Percentiles rank a stretch among this genome's conserved stretches.
Evolutionary conservation across 2,329 filamentous ascomycete genomes (phyloP).

Genomic region (Macrophomina phaseolina): DNA sequence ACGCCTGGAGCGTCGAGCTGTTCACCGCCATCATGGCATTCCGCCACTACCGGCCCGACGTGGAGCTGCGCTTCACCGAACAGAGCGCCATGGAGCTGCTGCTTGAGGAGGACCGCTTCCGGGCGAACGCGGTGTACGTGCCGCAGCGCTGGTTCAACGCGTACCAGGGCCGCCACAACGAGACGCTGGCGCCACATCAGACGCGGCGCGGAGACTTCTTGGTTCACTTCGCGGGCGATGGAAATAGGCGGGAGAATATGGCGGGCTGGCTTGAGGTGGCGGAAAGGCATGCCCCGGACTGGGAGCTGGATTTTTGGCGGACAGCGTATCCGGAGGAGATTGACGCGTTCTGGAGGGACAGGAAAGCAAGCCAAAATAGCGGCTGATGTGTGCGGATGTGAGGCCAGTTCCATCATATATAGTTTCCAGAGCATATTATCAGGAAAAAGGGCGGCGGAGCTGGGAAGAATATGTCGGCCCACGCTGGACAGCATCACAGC

Average conservation of each 20-base stretch:
- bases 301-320: slow-evolving; percentile 45
- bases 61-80: slow-evolving; percentile 45
- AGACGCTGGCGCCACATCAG: slow-evolving; percentile 39
- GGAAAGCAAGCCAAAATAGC: too few species aligned
- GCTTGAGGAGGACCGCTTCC: slow-evolving; percentile 42
- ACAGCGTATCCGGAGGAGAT: slow-evolving; percentile 44
- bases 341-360: slow-evolving; percentile 30
- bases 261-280: slow-evolving; percentile 45
- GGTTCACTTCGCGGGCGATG: slow-evolving; percentile 50
- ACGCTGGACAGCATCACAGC: too few species aligned
- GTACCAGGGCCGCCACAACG: slow-evolving; percentile 47
- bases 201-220: slow-evolving; percentile 49
- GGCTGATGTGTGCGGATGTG: too few species aligned
- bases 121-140: slow-evolving; percentile 40
- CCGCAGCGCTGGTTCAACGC: slow-evolving; percentile 54
- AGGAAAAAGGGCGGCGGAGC: too few species aligned
- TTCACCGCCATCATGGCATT: slow-evolving; percentile 48
- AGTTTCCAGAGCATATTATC: too few species aligned
- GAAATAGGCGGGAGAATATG: slow-evolving; percentile 43
- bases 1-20: slow-evolving; percentile 46
- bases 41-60: slow-evolving; percentile 46
- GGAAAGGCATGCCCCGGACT: slow-evolving; percentile 47
- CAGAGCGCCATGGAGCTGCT: slow-evolving; percentile 50
- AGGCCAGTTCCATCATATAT: too few species aligned
- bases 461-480: too few species aligned